Evolutionary conservation across 768 basidiomycete genomes (phyloP).

Genomic region (Psilocybe sp.): DNA sequence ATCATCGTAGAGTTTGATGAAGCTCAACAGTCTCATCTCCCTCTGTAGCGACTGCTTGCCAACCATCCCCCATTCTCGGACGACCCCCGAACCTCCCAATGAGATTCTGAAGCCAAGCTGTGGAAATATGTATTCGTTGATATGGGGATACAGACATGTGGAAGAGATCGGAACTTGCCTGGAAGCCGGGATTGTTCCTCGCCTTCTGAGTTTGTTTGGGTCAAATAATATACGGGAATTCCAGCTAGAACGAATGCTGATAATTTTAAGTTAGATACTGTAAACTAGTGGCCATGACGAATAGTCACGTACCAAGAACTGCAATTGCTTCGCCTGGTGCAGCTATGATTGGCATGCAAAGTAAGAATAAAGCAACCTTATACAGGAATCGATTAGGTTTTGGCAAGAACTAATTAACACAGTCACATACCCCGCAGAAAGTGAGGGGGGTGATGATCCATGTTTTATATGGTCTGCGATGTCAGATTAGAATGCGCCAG

Average conservation of each 20-base stretch:
- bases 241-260: constrained; percentile 77
- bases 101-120: constrained; percentile 22
- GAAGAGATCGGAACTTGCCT: constrained; percentile 31
- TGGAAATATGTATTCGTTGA: constrained; percentile 12
- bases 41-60: constrained; percentile 77
- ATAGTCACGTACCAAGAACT: constrained; percentile 64
- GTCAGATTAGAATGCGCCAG: neutral
- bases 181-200: constrained; percentile 36
- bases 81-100: constrained; percentile 50
- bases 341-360: constrained; percentile 93
- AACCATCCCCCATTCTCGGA: constrained; percentile 56
- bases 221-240: constrained; percentile 81
- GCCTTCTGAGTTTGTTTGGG: constrained; percentile 44
- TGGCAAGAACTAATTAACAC: neutral
- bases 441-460: constrained; percentile 88
- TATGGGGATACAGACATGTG: neutral
- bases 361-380: constrained; percentile 83
- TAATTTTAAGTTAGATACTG: neutral
- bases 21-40: constrained; percentile 73
- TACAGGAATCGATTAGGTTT: constrained; percentile 5
- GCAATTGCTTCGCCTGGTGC: constrained; percentile 87
- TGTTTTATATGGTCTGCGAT: constrained; percentile 82
- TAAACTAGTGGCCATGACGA: neutral
- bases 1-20: constrained; percentile 27
- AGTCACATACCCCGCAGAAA: constrained; percentile 74